Conservation (phyloP, 331 rosid species). For the Saraca asoca region DNA sequence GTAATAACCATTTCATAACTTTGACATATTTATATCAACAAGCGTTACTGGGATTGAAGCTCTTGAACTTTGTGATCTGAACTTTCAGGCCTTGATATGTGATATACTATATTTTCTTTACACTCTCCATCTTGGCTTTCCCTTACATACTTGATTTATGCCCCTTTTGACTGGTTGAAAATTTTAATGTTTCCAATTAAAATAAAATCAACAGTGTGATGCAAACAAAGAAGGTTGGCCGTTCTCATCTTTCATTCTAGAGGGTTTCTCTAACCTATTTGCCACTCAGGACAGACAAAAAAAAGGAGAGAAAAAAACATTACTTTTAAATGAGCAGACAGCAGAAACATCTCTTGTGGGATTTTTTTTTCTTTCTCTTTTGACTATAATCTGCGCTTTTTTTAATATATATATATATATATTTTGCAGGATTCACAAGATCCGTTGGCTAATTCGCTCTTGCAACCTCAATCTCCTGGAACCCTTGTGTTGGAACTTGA, state of each 20-base stretch:
- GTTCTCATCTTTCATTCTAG: slow-evolving; percentile 14
- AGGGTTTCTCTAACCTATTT: slow-evolving; percentile 11
- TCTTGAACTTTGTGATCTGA: neutral
- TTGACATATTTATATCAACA: slow-evolving; percentile 19
- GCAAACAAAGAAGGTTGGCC: slow-evolving; percentile 28
- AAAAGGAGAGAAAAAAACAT: neutral
- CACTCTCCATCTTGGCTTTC: neutral
- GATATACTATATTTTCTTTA: neutral
- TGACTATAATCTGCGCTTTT: too few species aligned
- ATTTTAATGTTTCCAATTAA: neutral
- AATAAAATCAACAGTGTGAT: slow-evolving; percentile 21
- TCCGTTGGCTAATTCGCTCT: slow-evolving; percentile 89
- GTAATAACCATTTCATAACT: slow-evolving; percentile 18
- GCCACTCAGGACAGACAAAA: neutral
- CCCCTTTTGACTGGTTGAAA: neutral
- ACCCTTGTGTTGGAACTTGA: slow-evolving; percentile 97
- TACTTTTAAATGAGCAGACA: neutral
- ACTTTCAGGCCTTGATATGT: neutral
- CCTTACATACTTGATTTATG: neutral
- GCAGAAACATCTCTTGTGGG: neutral
- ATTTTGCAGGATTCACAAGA: slow-evolving; percentile 81
- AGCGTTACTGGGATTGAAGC: neutral
- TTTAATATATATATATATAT: neutral
- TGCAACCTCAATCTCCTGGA: slow-evolving; percentile 94
- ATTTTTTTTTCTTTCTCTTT: neutral